Evolutionary conservation across 2,329 filamentous ascomycete genomes (phyloP), one percentile per base, ranked within the genome.

Genomic region (Colletotrichum falcatum): DNA sequence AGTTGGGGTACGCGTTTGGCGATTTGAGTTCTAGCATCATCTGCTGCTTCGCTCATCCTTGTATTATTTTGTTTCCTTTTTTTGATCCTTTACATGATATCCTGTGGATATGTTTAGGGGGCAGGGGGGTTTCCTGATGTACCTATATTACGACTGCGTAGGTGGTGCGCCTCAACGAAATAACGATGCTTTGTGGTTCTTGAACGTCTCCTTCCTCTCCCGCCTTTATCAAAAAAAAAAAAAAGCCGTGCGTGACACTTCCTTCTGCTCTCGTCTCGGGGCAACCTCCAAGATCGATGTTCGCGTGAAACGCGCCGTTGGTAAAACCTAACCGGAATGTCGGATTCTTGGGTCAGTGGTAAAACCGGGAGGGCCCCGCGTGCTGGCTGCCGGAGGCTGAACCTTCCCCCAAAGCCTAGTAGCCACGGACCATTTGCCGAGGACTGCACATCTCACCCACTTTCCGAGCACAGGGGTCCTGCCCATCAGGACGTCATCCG

Each of bases 171-270:
- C 23, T 37, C 12, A 53, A 70, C 33, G 64, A 67, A 66, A 67
- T 54, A 59, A 70, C 46, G 64, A 67, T 63, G 68, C 58, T 67
- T 70, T 65, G 48, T 63, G 68, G 64, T 54, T 67, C 53, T 70
- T 67, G 37, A 67, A 61, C 11, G 8, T 18, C 2, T 23, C 33
- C 14, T 20, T 48, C 30, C 20, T 60, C 8, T 35, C 20, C 14
- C 16, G 18, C 11, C 6, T 8, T 26, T 3, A 33, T 33, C 30
- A 33, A 33, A 33, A n/a, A n/a, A n/a, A n/a, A n/a, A n/a, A n/a
- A n/a, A n/a, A n/a, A n/a, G n/a, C 7, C 30, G 30, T 5, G 18
- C 1, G 8, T 4, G 39, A n/a, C n/a, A 16, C n/a, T 30, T 37
- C 9, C 9, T 14, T 8, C 16, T n/a, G 9, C 16, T n/a, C 18